Evolutionary conservation across 2,329 filamentous ascomycete species (phyloP).

Genomic region (Verticillium longisporum): DNA sequence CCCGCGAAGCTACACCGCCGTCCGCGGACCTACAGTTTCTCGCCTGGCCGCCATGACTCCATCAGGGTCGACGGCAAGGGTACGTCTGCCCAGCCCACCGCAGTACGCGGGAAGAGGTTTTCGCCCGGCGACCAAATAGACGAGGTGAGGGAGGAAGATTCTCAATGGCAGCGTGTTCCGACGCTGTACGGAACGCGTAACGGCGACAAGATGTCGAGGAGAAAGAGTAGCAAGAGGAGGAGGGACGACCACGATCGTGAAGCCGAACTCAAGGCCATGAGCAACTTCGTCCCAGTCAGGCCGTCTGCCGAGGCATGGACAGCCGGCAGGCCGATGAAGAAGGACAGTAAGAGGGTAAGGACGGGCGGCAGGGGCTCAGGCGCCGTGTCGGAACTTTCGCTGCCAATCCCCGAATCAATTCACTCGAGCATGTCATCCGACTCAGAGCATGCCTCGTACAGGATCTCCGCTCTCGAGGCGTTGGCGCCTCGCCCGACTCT

Average conservation of each 20-base stretch:
- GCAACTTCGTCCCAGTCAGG: conserved; percentile 58
- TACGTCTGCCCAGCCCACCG: background rate
- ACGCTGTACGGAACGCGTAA: conserved; percentile 23
- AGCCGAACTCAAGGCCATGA: conserved; percentile 84
- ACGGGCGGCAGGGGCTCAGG: conserved; percentile 35
- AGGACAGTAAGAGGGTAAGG: conserved; percentile 60
- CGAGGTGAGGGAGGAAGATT: background rate
- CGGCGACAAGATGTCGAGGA: conserved; percentile 32
- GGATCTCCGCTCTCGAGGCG: conserved; percentile 71
- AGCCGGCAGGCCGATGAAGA: conserved; percentile 51
- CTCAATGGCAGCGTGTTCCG: background rate
- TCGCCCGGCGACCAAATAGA: conserved; percentile 1
- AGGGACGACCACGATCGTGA: conserved; percentile 72
- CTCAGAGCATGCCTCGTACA: conserved; percentile 71
- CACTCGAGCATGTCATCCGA: conserved; percentile 70
- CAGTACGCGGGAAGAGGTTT: conserved; percentile 5
- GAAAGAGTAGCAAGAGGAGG: conserved; percentile 71
- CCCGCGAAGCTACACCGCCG: conserved; percentile 42
- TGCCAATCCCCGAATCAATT: conserved; percentile 68
- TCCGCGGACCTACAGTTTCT: conserved; percentile 53
- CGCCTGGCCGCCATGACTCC: conserved; percentile 49
- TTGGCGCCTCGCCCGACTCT: conserved; percentile 81
- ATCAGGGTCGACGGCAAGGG: conserved; percentile 30
- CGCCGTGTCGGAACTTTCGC: conserved; percentile 64
- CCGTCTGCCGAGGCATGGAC: conserved; percentile 53